Base-by-base conservation (phyloP, 306 rosid species). In the Cajanus cajan region DNA sequence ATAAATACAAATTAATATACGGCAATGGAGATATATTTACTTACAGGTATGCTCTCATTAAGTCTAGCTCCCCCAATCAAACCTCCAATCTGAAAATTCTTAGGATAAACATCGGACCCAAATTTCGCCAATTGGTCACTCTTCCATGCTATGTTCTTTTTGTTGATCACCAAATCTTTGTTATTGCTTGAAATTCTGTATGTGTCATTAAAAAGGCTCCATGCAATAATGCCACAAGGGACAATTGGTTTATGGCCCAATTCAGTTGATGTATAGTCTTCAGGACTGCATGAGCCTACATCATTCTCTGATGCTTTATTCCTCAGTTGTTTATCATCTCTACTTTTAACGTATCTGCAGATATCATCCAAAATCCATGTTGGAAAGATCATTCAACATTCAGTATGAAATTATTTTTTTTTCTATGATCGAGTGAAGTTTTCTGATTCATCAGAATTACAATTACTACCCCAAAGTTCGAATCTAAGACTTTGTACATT, bases 171-270 rank as follows among this genome's bases (percentile, higher is more conserved):
- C 50, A 94, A 63, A 15, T 25, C 73, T 72, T 74, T 84, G 34
- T 89, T 82, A 64, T 88, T 85, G 79, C 69, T 63, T 34, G 89
- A 84, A 69, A 94, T 78, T 50, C 43, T 87, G 74, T 88, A 94
- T 0, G 96, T 94, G 87, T 94, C 98, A 66, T 94, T 94, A 80
- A 92, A 92, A 80, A 94, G 73, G 84, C 98, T 94, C 98, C 97
- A 94, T 8, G 98, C 97, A 68, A 85, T 73, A 64, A 94, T 94
- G 79, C 97, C 97, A 76, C 97, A 94, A 36, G 97, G 98, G 70
- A 94, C 96, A 80, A 94, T 89, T 48, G 90, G 71, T 22, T 79
- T 66, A 61, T 67, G 14, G 31, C 33, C 71, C 9, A 0, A 4
- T 0, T 67, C 41, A 6, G 4, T 24, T 6, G 78, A 11, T 8